phyloP scores from a whole-genome alignment of 768 basidiomycete species.

The Phylloporus scabripes region DNA sequence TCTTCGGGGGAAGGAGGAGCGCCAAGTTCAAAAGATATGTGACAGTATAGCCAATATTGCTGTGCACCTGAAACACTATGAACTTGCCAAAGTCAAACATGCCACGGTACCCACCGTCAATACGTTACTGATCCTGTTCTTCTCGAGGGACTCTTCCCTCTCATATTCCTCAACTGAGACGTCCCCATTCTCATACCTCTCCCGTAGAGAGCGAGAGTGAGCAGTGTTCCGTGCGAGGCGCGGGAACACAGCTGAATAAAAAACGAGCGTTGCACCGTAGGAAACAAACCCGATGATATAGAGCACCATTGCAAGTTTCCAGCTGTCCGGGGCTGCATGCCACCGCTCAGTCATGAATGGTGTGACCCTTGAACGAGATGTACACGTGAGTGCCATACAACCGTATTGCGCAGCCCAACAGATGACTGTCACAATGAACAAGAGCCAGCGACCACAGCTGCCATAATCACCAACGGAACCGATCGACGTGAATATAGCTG shows the following conservation, averaged over 20 bases:
- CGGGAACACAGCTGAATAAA: constrained; percentile 75
- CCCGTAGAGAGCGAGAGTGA: constrained; percentile 50
- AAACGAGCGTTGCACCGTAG: constrained; percentile 77
- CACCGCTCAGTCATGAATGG: not conserved
- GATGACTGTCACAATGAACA: constrained; percentile 60
- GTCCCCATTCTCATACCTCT: constrained; percentile 55
- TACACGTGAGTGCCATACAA: constrained; percentile 68
- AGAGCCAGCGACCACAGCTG: constrained; percentile 68
- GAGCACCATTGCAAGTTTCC: constrained; percentile 69
- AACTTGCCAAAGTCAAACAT: not conserved
- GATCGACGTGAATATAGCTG: constrained; percentile 74
- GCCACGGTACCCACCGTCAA: constrained; percentile 50
- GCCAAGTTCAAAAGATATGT: constrained; percentile 64
- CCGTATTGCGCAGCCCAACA: constrained; percentile 82
- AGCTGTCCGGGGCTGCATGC: constrained; percentile 55
- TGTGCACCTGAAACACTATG: constrained; percentile 49
- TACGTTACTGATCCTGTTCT: constrained; percentile 81
- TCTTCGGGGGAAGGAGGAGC: constrained; percentile 51
- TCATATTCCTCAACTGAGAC: constrained; percentile 62
- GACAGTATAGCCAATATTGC: constrained; percentile 69
- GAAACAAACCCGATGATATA: constrained; percentile 77
- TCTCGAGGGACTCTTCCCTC: constrained; percentile 70
- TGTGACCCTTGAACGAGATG: constrained; percentile 12
- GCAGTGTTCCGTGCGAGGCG: constrained; percentile 75
- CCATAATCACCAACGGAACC: constrained; percentile 39